Conservation (phyloP, 345 rosid genomes). For the Pistacia vera region DNA sequence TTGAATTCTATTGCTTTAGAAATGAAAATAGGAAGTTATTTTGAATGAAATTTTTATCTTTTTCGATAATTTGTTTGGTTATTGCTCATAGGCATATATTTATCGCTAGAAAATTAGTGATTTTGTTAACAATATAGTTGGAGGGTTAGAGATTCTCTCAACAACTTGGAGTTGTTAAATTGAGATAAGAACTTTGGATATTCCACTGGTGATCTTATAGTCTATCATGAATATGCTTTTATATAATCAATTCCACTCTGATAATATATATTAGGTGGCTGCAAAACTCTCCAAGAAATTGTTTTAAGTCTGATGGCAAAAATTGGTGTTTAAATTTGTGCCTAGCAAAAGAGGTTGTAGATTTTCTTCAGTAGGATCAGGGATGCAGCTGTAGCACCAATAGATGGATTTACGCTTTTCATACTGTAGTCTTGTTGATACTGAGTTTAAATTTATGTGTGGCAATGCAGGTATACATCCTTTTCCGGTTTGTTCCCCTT, state of each 20-base stretch:
- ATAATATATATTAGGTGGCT: neutral
- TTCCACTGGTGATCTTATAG: neutral
- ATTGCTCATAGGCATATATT: neutral
- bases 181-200: neutral
- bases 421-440: neutral
- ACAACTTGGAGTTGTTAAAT: neutral
- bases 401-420: neutral
- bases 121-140: too few species aligned
- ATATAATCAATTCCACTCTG: neutral
- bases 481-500: slow-evolving; percentile 77
- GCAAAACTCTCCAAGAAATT: neutral
- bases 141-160: neutral
- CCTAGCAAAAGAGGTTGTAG: neutral
- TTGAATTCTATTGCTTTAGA: too few species aligned
- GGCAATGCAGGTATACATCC: slow-evolving; percentile 71
- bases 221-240: neutral
- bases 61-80: neutral
- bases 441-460: neutral
- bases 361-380: neutral
- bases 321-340: neutral
- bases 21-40: too few species aligned
- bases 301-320: neutral
- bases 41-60: neutral
- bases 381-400: neutral
- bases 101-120: neutral